Evolutionary conservation across 805 yeast species (phyloP), one percentile per base, ranked within the genome.

Genomic region (Pichia rugopelliculosa): DNA sequence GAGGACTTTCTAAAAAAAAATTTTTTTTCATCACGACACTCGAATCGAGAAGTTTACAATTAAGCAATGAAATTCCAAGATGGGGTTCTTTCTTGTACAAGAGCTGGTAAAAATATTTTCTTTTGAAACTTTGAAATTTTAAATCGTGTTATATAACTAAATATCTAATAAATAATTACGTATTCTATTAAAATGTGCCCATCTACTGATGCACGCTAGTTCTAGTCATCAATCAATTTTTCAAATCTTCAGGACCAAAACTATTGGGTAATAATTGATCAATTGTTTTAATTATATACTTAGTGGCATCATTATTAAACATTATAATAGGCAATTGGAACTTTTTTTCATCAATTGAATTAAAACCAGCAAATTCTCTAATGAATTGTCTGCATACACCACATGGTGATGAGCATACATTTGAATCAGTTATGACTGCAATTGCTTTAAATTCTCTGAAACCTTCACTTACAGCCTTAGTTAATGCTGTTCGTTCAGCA

Each of bases 331-430:
- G 50, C 9, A 47, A 13, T 15, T 47, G 50, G 3, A 47, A 24
- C 10, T 11, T 11, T n/a, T 42, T 38, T 9, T 30, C 39, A 24
- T 17, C 46, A 12, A 18, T 17, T 8, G 15, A 11, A 20, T 42
- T 47, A 10, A 33, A 25, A 18, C 26, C 38, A 10, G 47, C 77
- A 63, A 90, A 91, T 63, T 91, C 99, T 36, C 96, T 72, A 27
- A 91, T 79, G 47, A 84, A 77, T 65, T 91, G 99, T 46, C 99
- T 73, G 59, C 99, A 91, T 34, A 93, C 82, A 4, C 99, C 99
- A 63, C 99, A 91, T 0, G 99, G 99, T 10, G 90, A 72, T 11
- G 85, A 80, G 26, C 82, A 75, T 9, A 66, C 65, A 2, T 74
- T 74, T 39, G 74, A 56, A 59, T 83, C 90, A 21, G 86, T 75